phyloP scores from a whole-genome alignment of 495 filamentous ascomycete species.

The Penicillium chermesinum region DNA sequence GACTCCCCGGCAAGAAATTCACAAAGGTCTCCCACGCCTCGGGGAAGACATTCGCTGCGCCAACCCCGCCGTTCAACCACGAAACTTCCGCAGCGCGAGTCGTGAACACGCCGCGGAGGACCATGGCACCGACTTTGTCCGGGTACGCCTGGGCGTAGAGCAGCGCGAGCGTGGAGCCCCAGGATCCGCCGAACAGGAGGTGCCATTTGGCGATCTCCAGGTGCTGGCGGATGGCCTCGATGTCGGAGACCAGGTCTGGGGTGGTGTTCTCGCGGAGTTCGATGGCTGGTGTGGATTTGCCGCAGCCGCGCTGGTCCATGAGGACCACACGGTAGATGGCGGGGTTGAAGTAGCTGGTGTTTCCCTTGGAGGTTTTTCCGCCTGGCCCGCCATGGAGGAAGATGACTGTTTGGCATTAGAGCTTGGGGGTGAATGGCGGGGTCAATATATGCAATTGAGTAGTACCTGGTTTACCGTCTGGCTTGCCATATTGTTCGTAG shows the following conservation, averaged over 20 bases:
- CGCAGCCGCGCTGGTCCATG: constrained; percentile 44
- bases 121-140: constrained; percentile 26
- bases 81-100: constrained; percentile 25
- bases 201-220: constrained; percentile 39
- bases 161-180: constrained; percentile 42
- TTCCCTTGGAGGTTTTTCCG: constrained; percentile 27
- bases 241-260: constrained; percentile 37
- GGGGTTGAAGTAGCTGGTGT: constrained; percentile 42
- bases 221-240: constrained; percentile 37
- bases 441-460: background rate
- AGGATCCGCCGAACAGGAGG: constrained; percentile 46
- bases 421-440: background rate
- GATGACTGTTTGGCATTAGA: constrained; percentile 23
- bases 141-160: constrained; percentile 40
- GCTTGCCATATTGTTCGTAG: constrained; percentile 43
- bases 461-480: constrained; percentile 24
- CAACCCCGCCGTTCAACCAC: constrained; percentile 19
- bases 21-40: constrained; percentile 37
- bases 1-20: constrained; percentile 24
- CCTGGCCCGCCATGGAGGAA: constrained; percentile 46
- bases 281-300: constrained; percentile 34
- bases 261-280: constrained; percentile 43
- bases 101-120: constrained; percentile 40
- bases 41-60: constrained; percentile 32
- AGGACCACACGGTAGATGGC: constrained; percentile 39